Percentiles rank a stretch among this genome's conserved stretches.
Evolutionary conservation across 805 yeast species (phyloP).

Genomic region (Ogataea degrootiae): DNA sequence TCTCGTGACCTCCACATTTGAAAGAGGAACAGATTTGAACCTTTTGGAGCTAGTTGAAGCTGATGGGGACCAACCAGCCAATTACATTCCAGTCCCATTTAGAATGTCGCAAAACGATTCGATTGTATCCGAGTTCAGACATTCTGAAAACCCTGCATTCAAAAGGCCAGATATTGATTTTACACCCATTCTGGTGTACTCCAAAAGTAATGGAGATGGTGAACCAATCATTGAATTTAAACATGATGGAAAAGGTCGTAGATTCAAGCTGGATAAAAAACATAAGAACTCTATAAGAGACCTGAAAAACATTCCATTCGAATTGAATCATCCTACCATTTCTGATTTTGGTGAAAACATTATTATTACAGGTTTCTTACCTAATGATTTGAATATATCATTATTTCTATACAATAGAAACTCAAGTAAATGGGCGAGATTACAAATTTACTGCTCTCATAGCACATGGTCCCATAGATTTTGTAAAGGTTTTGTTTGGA

Average conservation of each 20-base stretch:
- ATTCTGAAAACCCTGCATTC: neutral
- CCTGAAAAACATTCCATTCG: constrained; percentile 35
- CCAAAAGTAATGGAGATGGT: constrained; percentile 4
- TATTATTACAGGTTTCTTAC: constrained; percentile 55
- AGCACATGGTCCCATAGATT: constrained; percentile 52
- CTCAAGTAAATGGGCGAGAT: constrained; percentile 58
- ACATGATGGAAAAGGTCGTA: constrained; percentile 5
- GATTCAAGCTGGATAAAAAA: constrained; percentile 3
- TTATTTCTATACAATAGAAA: constrained; percentile 48
- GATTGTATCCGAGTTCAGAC: constrained; percentile 3
- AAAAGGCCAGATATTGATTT: neutral
- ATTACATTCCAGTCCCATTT: neutral
- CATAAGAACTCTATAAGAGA: constrained; percentile 6
- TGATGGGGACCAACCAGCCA: constrained; percentile 1
- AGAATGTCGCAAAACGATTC: constrained; percentile 8
- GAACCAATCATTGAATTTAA: constrained; percentile 24
- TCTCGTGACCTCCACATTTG: constrained; percentile 33
- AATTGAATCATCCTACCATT: constrained; percentile 51
- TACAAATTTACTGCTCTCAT: constrained; percentile 51
- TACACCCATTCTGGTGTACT: constrained; percentile 1
- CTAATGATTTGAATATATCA: constrained; percentile 42
- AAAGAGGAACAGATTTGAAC: constrained; percentile 4
- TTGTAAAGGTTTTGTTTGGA: constrained; percentile 71
- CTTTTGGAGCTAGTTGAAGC: constrained; percentile 13
- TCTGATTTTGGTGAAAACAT: constrained; percentile 65